These are phyloP conservation scores for Olyra latifolia DNA, from an alignment of 176 grass and related monocot species.

Conservation along the genomic window DNA sequence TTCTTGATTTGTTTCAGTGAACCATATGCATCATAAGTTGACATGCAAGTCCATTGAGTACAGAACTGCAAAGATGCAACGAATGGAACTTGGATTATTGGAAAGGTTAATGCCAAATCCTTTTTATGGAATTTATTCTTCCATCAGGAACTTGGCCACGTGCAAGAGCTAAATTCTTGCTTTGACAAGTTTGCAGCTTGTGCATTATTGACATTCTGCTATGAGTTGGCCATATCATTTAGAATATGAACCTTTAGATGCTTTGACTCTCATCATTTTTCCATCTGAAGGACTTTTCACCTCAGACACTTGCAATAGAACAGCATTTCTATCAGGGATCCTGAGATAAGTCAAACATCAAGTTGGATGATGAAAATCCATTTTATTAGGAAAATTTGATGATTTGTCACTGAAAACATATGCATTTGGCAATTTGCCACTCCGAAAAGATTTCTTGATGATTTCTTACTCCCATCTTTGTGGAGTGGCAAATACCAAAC, in stretches of 20 bases:
- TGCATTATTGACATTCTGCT: conserved; percentile 20
- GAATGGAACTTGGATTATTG: neutral
- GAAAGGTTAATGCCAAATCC: conserved; percentile 3
- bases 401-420: no score
- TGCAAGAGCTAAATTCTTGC: neutral
- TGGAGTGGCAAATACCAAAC: no score
- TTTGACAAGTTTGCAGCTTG: neutral
- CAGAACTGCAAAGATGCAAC: neutral
- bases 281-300: neutral
- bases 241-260: conserved; percentile 7
- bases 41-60: neutral
- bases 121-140: conserved; percentile 32
- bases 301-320: neutral
- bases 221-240: neutral
- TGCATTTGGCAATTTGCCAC: no score
- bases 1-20: neutral
- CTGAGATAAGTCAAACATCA: conserved; percentile 20
- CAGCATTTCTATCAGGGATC: neutral
- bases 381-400: neutral
- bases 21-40: neutral
- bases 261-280: neutral
- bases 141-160: conserved; percentile 7
- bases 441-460: no score
- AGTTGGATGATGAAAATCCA: neutral
- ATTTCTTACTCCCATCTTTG: no score